Evolutionary conservation across 768 basidiomycete genomes (phyloP), one percentile per base, ranked within the genome.

Genomic region (Suillus placidus): DNA sequence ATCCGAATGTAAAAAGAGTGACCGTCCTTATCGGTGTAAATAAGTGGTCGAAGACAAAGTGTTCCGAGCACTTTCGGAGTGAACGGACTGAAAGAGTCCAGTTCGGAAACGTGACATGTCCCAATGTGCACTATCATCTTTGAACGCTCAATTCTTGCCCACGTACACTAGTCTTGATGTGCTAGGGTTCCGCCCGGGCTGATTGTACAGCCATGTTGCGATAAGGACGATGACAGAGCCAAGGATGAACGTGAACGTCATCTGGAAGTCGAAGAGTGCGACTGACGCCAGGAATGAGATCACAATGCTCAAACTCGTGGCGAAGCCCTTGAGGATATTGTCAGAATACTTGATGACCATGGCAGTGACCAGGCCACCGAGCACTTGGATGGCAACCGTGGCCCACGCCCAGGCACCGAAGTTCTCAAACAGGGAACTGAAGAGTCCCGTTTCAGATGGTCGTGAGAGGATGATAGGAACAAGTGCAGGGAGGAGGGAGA

Each of bases 261-360:
- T 90, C 60, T 85, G 85, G 82, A 96, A 95, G 76, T 92, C 82
- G 84, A 99, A 98, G 43, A 98, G 87, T 26, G 88, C 88, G 61
- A 97, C 90, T 6, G 93, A 95, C 3, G 92, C 95, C 64, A 95
- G 82, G 86, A 97, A 99, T 32, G 95, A 95, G 67, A 98, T 87
- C 73, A 98, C 89, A 76, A 98, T 98, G 78, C 91, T 92, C 67
- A 99, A 82, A 68, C 91, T 93, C 5, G 97, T 98, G 13, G 97
- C 97, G 73, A 99, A 98, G 40, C 97, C 97, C 79, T 95, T 95
- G 75, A 92, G 82, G 68, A 91, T 92, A 77, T 95, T 96, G 76
- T 94, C 93, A 56, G 92, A 89, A 76, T 96, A 95, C 74, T 95
- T 93, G 85, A 97, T 97, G 45, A 97, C 95, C 77, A 97, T 80